Evolutionary conservation across 2,329 filamentous ascomycete genomes (phyloP).

Genomic region (Coniochaeta sp.): DNA sequence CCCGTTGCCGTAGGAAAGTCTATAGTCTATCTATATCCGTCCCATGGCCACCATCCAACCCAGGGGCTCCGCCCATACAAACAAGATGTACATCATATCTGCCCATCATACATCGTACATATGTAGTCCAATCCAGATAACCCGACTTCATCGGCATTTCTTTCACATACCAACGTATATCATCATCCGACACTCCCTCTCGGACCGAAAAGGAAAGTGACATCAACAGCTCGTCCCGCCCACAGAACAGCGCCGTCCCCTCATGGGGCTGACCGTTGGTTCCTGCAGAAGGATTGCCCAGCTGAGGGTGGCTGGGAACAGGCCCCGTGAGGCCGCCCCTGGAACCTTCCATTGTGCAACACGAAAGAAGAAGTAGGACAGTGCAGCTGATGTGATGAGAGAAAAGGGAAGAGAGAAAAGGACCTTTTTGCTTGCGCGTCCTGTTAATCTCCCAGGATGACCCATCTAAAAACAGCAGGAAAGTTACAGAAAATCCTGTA

Average conservation of each 20-base stretch:
- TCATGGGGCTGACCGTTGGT: neutral
- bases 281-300: neutral
- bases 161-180: too few species aligned
- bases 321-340: neutral
- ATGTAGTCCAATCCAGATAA: too few species aligned
- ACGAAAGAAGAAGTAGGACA: neutral
- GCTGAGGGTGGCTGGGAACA: neutral
- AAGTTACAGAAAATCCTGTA: neutral
- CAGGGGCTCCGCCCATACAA: too few species aligned
- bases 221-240: too few species aligned
- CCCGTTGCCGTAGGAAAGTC: conserved; percentile 3
- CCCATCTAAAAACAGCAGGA: neutral
- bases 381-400: neutral
- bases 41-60: too few species aligned
- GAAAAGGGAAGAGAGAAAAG: neutral
- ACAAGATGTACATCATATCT: too few species aligned
- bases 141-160: too few species aligned
- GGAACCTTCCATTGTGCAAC: too few species aligned
- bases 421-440: conserved; percentile 1
- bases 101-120: too few species aligned
- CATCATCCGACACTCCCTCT: too few species aligned
- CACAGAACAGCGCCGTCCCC: too few species aligned
- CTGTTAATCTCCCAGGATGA: neutral
- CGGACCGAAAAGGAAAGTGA: too few species aligned
- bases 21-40: neutral